Conservation (phyloP, 805 yeast genomes). For the Cyberlindnera maritima region DNA sequence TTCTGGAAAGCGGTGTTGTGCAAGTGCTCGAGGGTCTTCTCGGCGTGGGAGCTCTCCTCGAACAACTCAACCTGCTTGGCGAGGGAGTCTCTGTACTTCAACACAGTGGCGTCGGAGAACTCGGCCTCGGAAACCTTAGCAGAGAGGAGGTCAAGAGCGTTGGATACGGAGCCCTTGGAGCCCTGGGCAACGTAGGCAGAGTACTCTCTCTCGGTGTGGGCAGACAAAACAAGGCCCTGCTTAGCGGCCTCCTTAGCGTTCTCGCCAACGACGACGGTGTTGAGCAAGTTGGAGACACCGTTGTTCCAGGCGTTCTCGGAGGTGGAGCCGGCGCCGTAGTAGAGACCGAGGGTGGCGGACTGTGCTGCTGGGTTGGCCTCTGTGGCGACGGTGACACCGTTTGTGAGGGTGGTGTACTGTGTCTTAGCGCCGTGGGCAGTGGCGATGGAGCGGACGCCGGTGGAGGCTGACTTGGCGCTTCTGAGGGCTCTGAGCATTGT, state of each 20-base stretch:
- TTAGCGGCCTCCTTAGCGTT: slow-evolving; percentile 35
- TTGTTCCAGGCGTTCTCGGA: slow-evolving; percentile 78
- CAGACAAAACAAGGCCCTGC: slow-evolving; percentile 55
- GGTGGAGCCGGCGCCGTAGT: slow-evolving; percentile 75
- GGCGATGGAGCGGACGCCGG: slow-evolving; percentile 50
- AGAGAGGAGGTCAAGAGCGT: slow-evolving; percentile 53
- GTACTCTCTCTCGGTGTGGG: slow-evolving; percentile 59
- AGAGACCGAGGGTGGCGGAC: slow-evolving; percentile 65
- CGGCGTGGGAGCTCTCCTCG: slow-evolving; percentile 54
- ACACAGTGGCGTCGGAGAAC: slow-evolving; percentile 42
- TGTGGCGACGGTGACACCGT: slow-evolving; percentile 73
- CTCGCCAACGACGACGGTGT: slow-evolving; percentile 44
- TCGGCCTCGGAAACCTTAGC: slow-evolving; percentile 37
- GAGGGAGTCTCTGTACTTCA: slow-evolving; percentile 45
- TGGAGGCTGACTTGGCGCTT: slow-evolving; percentile 16
- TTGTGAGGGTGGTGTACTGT: slow-evolving; percentile 66
- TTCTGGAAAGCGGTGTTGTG: slow-evolving; percentile 86
- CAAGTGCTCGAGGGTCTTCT: slow-evolving; percentile 67
- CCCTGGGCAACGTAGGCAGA: slow-evolving; percentile 60
- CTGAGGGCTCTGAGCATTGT: slow-evolving; percentile 28
- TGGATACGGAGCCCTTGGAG: slow-evolving; percentile 45
- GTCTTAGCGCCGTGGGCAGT: slow-evolving; percentile 57
- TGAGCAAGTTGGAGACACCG: slow-evolving; percentile 70
- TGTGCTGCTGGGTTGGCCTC: slow-evolving; percentile 54
- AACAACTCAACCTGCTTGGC: slow-evolving; percentile 47